Evolutionary conservation across 202 grass and related monocot genomes (phyloP), one percentile per base, ranked within the genome.

Genomic region (Brachypodium distachyon): DNA sequence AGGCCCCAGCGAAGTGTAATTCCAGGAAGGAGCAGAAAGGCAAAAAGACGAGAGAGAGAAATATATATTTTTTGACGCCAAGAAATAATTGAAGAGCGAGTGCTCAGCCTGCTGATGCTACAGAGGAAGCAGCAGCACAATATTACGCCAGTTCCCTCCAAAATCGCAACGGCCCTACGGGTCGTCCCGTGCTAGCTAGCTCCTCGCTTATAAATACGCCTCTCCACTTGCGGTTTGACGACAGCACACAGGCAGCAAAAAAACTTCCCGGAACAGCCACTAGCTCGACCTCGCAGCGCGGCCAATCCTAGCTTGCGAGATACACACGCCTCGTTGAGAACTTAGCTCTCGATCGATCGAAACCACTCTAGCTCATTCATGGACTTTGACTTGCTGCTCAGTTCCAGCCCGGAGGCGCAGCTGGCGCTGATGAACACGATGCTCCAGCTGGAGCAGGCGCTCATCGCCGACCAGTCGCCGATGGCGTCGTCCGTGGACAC

Each of bases 351-450:
- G 13, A 58, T 76, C 42, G 25, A 41, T 60, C 14, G 6, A 70
- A 50, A 25, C 10, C 66, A 25, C 10, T 57, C 12, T 12, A 19
- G 1, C 29, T 55, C 3, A 59, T 4, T 12, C 61, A 88, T 88
- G 81, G 81, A 88, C 81, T 88, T 87, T 28, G 86, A 96, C 66
- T 26, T 86, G 78, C 71, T 90, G 34, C 81, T 90, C 28, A 83
- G 74, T 70, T 90, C 79, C 66, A 75, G 54, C 73, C 89, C 92
- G 36, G 89, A 92, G 53, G 73, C 81, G 10, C 92, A 96, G 78
- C 76, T 96, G 0, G 87, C 92, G 77, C 80, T 92, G 64, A 92
- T 96, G 92, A 85, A 87, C 73, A 92, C 63, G 39, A 96, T 96
- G 89, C 83, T 96, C 25, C 86, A 96, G 82, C 88, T 90, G 41